Evolutionary conservation across 345 rosid species (phyloP).

Genomic region (Sonneratia alba): DNA sequence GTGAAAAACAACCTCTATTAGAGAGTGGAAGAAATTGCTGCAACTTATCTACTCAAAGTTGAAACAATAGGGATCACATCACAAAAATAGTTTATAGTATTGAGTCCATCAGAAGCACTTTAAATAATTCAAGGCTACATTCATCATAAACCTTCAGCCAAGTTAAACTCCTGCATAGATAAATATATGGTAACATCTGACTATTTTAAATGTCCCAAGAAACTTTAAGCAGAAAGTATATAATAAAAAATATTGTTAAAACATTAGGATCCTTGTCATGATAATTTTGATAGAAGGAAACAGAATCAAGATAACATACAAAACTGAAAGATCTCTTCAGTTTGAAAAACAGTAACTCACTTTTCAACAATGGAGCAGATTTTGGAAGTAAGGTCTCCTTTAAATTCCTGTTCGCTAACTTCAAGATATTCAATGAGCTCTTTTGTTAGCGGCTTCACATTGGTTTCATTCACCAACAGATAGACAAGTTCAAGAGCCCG

Average conservation of each 20-base stretch:
- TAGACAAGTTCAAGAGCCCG: conserved; percentile 91
- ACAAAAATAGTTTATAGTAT: not conserved
- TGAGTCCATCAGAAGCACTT: not conserved
- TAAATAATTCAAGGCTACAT: not conserved
- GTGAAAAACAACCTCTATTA: not conserved
- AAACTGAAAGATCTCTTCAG: not conserved
- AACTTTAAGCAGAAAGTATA: not conserved
- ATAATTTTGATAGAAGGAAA: not conserved
- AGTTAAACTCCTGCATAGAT: not conserved
- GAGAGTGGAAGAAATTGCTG: not conserved
- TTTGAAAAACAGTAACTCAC: conserved; percentile 36
- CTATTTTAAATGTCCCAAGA: not conserved
- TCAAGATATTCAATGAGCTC: conserved; percentile 94
- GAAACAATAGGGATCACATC: not conserved
- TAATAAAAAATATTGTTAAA: not conserved
- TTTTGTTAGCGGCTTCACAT: conserved; percentile 81
- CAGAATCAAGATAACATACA: not conserved
- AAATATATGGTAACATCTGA: not conserved
- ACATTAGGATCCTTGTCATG: not conserved
- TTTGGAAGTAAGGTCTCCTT: conserved; percentile 96
- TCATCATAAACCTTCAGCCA: not conserved
- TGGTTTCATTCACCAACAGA: conserved; percentile 76
- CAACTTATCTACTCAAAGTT: not conserved
- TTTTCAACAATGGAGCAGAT: conserved; percentile 93
- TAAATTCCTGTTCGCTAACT: conserved; percentile 91